Base-by-base conservation (phyloP, 2,329 filamentous ascomycete species). In the Chaetoscypha palmicola region DNA sequence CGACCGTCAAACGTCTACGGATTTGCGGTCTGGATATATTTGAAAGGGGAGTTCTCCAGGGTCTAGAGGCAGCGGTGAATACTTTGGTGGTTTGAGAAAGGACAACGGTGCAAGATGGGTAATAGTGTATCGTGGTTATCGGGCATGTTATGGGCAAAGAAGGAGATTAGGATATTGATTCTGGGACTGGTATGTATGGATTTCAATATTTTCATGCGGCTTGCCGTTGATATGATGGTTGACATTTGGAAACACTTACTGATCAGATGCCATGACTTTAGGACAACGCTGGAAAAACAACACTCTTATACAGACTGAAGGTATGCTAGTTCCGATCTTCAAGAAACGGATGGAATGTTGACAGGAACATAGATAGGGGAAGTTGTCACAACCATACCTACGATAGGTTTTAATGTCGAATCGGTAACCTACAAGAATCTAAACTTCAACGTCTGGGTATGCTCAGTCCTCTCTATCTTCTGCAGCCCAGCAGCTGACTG, bases 241-340 rank as follows among this genome's bases (percentile, higher is more conserved):
- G 4, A 3, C 20, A 22, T 37, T 43, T 33, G 30, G 14, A 17
- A 43, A 35, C 11, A 20, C 8, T 44, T 36, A 38, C 45, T 49
- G 41, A 49, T 37, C 7, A 5, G n/a, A 24, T 16, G 12, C 20
- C 8, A 23, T 16, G 11, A 17, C 3, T 43, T 28, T 63, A 97
- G 88, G 92, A 98, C 68, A 97, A 97, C 67, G 92, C 92, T 37
- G 92, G 92, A 66, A 98, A 98, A 72, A 98, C 92, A 33, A 98
- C 92, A 23, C 74, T 98, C 48, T 73, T 98, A 46, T 98, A 98
- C 72, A 85, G 91, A 68, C 72, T 98, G 57, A 96, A 96, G 83
- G 88, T 94, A 66, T 59, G 43, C 39, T 26, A 22, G 16, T 11
- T n/a, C 24, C 14, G 20, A 9, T 20, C 34, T 36, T 11, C 17